Conservation (phyloP, 345 rosid genomes). For the Eucalyptus urophylla region DNA sequence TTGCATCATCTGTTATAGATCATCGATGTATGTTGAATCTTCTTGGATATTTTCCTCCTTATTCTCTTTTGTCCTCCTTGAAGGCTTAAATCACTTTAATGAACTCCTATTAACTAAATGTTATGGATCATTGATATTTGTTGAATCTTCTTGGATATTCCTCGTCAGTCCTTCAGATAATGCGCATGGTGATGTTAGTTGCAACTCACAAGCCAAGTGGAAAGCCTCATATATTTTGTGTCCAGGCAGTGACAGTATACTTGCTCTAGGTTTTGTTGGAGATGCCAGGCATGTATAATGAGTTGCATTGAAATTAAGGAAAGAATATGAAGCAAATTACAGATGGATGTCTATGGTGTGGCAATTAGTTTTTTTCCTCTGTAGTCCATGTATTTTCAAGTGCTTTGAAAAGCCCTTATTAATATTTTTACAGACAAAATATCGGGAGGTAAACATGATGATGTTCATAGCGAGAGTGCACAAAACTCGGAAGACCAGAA, state of each 20-base stretch:
- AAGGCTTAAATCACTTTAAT: background rate
- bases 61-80: background rate
- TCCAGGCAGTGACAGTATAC: background rate
- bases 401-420: background rate
- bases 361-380: background rate
- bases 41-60: background rate
- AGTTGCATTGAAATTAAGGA: background rate
- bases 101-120: background rate
- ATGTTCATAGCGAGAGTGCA: constrained; percentile 10
- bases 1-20: background rate
- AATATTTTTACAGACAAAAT: constrained; percentile 18
- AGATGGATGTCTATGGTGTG: background rate
- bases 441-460: constrained; percentile 17
- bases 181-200: background rate
- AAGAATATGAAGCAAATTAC: background rate
- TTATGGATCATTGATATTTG: background rate
- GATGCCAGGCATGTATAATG: background rate
- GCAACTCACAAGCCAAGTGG: background rate
- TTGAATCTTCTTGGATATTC: background rate
- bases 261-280: background rate
- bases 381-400: background rate
- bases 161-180: background rate
- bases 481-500: constrained; percentile 18
- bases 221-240: background rate
- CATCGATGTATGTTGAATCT: background rate